phyloP scores from a whole-genome alignment of 352 stramenopile genomes.

The Globisporangium uncinulatum region DNA sequence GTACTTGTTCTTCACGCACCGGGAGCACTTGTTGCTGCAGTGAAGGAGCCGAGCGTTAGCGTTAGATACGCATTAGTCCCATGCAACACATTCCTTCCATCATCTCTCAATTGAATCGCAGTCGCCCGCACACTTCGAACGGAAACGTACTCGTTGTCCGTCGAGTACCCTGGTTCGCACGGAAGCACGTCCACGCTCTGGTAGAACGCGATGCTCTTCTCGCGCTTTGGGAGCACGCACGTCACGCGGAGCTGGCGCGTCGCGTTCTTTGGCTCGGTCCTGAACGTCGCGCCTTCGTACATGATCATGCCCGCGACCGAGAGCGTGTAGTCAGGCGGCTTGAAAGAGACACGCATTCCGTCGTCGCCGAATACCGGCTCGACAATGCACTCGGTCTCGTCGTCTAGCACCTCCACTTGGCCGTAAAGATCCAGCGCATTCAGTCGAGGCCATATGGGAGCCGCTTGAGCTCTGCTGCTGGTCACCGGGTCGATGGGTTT shows the following conservation, averaged over 20 bases:
- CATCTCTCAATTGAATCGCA: no score
- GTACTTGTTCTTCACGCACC: constrained; percentile 47
- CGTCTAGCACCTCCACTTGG: constrained; percentile 58
- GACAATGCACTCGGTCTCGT: constrained; percentile 32
- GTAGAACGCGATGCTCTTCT: constrained; percentile 24
- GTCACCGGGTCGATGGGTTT: constrained; percentile 19
- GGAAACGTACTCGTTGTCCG: constrained; percentile 24
- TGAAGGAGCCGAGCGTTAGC: not conserved
- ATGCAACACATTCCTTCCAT: not conserved
- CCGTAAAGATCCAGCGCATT: constrained; percentile 54
- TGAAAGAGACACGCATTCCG: constrained; percentile 22
- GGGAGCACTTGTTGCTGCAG: constrained; percentile 36
- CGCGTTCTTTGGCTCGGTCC: constrained; percentile 15
- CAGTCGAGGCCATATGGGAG: constrained; percentile 45
- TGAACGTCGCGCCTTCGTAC: constrained; percentile 32
- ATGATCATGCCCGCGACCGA: constrained; percentile 31
- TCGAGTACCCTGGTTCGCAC: constrained; percentile 41
- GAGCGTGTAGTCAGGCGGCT: constrained; percentile 19
- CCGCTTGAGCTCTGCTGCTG: constrained; percentile 19
- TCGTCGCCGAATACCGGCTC: not conserved
- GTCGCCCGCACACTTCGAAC: not conserved
- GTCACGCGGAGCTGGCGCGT: constrained; percentile 38
- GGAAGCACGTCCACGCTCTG: constrained; percentile 27
- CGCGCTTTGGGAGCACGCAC: constrained; percentile 26
- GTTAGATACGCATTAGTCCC: not conserved